phyloP scores from a whole-genome alignment of 495 filamentous ascomycete genomes.

The Talaromyces nanjingensis region DNA sequence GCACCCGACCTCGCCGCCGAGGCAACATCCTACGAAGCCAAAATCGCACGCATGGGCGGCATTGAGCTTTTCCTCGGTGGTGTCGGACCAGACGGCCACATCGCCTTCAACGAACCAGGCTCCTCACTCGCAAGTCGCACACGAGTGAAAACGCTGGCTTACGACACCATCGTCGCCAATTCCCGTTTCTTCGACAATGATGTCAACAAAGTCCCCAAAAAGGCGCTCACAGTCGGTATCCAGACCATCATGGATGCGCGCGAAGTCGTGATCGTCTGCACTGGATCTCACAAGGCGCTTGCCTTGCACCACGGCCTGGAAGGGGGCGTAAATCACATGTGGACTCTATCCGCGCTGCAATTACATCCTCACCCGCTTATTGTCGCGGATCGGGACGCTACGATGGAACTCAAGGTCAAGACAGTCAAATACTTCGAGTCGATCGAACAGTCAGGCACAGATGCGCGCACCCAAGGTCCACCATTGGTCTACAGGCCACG shows the following conservation, averaged over 20 bases:
- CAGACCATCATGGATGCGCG: slow-evolving; percentile 75
- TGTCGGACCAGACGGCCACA: slow-evolving; percentile 79
- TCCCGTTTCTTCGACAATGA: slow-evolving; percentile 76
- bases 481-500: slow-evolving; percentile 36
- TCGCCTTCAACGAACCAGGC: slow-evolving; percentile 87
- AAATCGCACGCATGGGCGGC: slow-evolving; percentile 66
- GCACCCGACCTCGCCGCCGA: slow-evolving; percentile 68
- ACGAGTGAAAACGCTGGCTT: slow-evolving; percentile 78
- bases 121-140: slow-evolving; percentile 73
- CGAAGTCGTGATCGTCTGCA: slow-evolving; percentile 77
- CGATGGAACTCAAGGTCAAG: slow-evolving; percentile 76
- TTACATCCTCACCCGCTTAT: slow-evolving; percentile 73
- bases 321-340: slow-evolving; percentile 81
- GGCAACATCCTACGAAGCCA: slow-evolving; percentile 70
- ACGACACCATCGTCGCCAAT: slow-evolving; percentile 82
- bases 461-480: slow-evolving; percentile 51
- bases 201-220: slow-evolving; percentile 64
- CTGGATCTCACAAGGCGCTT: slow-evolving; percentile 71
- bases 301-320: slow-evolving; percentile 80
- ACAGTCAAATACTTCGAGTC: slow-evolving; percentile 65
- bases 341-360: slow-evolving; percentile 76
- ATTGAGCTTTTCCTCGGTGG: slow-evolving; percentile 84
- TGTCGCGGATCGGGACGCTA: slow-evolving; percentile 81
- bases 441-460: slow-evolving; percentile 56
- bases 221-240: slow-evolving; percentile 84